Base-by-base conservation (phyloP, 495 filamentous ascomycete genomes). In the Zalerion maritima region DNA sequence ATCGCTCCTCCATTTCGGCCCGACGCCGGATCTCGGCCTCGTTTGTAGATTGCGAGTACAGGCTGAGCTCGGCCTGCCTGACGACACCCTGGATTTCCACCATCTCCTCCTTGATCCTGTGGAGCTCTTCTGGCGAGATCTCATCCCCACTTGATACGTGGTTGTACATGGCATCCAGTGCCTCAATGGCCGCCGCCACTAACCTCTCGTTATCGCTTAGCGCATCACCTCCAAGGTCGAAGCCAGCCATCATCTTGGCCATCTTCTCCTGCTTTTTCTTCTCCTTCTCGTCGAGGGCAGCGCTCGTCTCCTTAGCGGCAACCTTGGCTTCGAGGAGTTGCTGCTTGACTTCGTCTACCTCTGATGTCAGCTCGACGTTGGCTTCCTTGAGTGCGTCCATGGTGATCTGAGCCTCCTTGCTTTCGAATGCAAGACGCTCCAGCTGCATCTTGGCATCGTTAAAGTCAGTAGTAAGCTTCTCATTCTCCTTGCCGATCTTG, bases 191-290 rank as follows among this genome's bases (percentile, higher is more conserved):
- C 31, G 75, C 67, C 43, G 80, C 71, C 22, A 97, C 75, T 26
- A 72, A 75, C 35, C 75, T 68, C 49, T 94, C 89, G 43, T 93
- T 94, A 20, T 83, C 78, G 23, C 81, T 89, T 54, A 94, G 85
- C 10, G 83, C 71, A 31, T 94, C 85, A 13, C 73, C 78, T 21
- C 81, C 84, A 18, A 94, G 69, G 46, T 96, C 86, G 38, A 97
- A 94, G 4, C 87, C 81, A 27, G 89, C 87, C 87, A 97, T 94
- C 89, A 97, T 97, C 69, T 94, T 82, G 16, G 89, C 89, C 89
- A 97, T 97, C 49, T 84, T 83, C 59, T 96, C 89, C 4, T 82
- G 81, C 63, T 96, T 97, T 63, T 84, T 86, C 65, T 83, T 86
- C 54, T 96, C 89, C 62, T 96, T 97, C 57, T 94, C 89, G 42